A percentile compares a stretch with the other conserved stretches of the same genome.
Evolutionary conservation across 192 early-diverging fungal species (phyloP).

Genomic region (Gaertneriomyces sp.): DNA sequence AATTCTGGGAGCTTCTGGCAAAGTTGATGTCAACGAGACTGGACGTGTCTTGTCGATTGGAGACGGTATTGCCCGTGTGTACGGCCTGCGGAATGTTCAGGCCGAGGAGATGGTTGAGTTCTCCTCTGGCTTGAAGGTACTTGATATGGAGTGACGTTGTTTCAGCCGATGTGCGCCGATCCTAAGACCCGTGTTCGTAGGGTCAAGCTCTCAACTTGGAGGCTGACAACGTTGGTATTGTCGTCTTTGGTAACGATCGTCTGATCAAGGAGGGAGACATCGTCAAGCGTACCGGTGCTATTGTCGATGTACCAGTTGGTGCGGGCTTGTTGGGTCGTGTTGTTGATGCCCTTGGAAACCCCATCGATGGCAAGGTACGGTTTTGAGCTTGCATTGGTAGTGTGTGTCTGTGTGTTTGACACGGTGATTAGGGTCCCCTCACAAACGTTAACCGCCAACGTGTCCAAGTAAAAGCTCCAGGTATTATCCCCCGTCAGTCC

Average conservation of each 20-base stretch:
- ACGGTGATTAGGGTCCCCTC: constrained; percentile 70
- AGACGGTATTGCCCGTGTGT: constrained; percentile 99
- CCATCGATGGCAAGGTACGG: constrained; percentile 90
- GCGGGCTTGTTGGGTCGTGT: constrained; percentile 95
- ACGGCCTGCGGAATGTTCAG: constrained; percentile 96
- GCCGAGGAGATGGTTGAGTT: constrained; percentile 99
- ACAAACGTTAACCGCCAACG: constrained; percentile 79
- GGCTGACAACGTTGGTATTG: constrained; percentile 99
- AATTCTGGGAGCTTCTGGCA: constrained; percentile 80
- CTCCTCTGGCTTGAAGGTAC: constrained; percentile 94
- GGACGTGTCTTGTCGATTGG: constrained; percentile 99
- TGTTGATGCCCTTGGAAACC: constrained; percentile 98
- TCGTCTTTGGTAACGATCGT: constrained; percentile 99
- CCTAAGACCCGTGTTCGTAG: constrained; percentile 39
- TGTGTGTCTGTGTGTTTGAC: not conserved
- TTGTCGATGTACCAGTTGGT: constrained; percentile 98
- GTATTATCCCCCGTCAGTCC: constrained; percentile 98
- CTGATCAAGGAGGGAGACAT: constrained; percentile 99
- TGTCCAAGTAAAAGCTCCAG: constrained; percentile 99
- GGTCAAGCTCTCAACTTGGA: constrained; percentile 99
- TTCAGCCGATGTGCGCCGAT: not conserved
- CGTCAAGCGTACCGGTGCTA: constrained; percentile 97
- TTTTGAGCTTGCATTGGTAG: not conserved
- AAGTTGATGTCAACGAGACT: constrained; percentile 93
- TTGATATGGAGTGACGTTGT: not conserved